Conservation (phyloP, 306 rosid species). For the Styphnolobium japonicum region DNA sequence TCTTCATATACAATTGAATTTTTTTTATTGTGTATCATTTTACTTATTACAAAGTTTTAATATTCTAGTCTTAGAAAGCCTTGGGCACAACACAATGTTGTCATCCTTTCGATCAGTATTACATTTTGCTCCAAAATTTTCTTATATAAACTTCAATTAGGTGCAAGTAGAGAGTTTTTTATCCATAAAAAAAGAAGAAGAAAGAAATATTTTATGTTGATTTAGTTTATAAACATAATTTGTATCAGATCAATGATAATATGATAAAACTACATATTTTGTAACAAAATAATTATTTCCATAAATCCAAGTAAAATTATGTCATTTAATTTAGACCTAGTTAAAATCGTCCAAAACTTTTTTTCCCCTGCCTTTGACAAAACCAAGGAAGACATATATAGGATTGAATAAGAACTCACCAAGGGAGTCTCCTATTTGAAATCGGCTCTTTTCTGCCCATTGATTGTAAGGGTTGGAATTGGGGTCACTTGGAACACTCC, state of each 20-base stretch:
- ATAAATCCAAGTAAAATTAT: background rate
- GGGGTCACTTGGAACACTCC: constrained; percentile 62
- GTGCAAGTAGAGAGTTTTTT: background rate
- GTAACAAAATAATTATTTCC: background rate
- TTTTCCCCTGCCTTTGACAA: background rate
- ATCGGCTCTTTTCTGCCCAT: constrained; percentile 79
- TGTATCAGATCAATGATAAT: background rate
- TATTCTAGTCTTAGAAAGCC: background rate
- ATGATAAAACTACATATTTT: background rate
- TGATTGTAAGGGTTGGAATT: constrained; percentile 46
- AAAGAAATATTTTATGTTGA: background rate
- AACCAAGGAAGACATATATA: background rate
- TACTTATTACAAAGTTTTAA: background rate
- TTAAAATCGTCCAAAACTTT: background rate
- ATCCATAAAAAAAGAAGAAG: background rate
- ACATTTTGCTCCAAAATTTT: background rate
- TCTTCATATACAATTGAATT: background rate
- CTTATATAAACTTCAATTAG: background rate
- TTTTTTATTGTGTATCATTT: background rate
- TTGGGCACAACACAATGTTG: background rate
- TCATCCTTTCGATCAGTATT: background rate
- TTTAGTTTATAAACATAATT: background rate
- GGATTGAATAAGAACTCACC: constrained; percentile 41
- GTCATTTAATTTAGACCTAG: background rate
- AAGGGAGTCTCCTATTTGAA: constrained; percentile 77